A percentile compares a stretch with the other conserved stretches of the same genome.
Evolutionary conservation across 2,329 filamentous ascomycete genomes (phyloP).

Genomic region (Neofusicoccum umdonicola): DNA sequence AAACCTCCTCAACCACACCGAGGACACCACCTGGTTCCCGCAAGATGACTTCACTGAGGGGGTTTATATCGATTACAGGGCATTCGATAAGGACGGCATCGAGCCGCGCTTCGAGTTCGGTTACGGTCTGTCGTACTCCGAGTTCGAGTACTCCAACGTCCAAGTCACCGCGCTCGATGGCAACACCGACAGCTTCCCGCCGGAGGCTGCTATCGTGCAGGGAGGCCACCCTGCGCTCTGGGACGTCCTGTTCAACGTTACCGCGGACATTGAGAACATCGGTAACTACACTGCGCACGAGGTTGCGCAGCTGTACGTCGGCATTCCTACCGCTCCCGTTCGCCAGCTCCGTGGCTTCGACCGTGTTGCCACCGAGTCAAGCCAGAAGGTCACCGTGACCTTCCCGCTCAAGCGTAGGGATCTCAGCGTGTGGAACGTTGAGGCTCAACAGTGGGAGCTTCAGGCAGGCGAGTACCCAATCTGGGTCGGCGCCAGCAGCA

Average conservation of each 20-base stretch:
- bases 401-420: slow-evolving; percentile 52
- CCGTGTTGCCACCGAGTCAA: slow-evolving; percentile 18
- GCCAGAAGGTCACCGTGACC: slow-evolving; percentile 36
- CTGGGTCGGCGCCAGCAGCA: slow-evolving; percentile 37
- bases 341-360: slow-evolving; percentile 20
- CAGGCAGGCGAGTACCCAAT: slow-evolving; percentile 27
- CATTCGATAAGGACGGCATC: slow-evolving; percentile 60
- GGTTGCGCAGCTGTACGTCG: slow-evolving; percentile 22
- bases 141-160: slow-evolving; percentile 59
- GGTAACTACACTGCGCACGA: slow-evolving; percentile 16
- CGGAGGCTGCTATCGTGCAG: slow-evolving; percentile 12
- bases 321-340: slow-evolving; percentile 32
- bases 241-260: slow-evolving; percentile 15
- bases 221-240: slow-evolving; percentile 17
- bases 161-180: slow-evolving; percentile 41
- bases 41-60: slow-evolving; percentile 45
- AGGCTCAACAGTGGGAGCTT: slow-evolving; percentile 45
- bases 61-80: slow-evolving; percentile 46
- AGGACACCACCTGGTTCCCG: slow-evolving; percentile 24
- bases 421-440: slow-evolving; percentile 50
- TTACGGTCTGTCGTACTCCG: slow-evolving; percentile 65
- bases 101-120: slow-evolving; percentile 65
- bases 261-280: slow-evolving; percentile 20
- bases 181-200: slow-evolving; percentile 1
- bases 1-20: slow-evolving; percentile 25